Evolutionary conservation across 1,139 yeast species (phyloP), one percentile per base, ranked within the genome.

Genomic region (Hansenula sp.): DNA sequence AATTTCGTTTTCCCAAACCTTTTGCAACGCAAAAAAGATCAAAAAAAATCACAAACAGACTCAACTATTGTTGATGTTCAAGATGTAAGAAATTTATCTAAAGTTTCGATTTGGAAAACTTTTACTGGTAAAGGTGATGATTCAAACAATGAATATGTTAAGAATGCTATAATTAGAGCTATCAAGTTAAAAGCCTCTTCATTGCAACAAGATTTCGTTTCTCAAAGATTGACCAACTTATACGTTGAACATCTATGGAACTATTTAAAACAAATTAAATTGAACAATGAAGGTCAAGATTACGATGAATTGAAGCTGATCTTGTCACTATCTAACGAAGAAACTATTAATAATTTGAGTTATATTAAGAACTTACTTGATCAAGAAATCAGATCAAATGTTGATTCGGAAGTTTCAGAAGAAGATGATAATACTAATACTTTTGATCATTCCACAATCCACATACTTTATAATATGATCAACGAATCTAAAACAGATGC

Each of bases 171-270:
- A 28, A 61, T 58, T 28, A 57, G 60, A 48, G 55, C 62, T 38
- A 41, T 62, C 29, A 47, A 60, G 29, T 44, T 63, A 15, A 61
- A 59, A 43, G 40, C 54, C 3, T 53, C 55, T 29, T 48, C 49
- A 17, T 24, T 31, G 16, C 19, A 49, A 19, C 48, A 61, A 11
- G 54, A 53, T 40, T 11, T 39, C 10, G n/a, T 55, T 6, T 36
- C 53, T 3, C 53, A 51, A 33, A 36, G 46, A 5, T 38, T 56
- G 24, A 49, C 51, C 6, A 47, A 51, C 15, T 33, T 51, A 8
- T 59, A 60, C 35, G 52, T 59, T 35, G 55, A 51, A 32, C 52
- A 55, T 38, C 40, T 59, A 25, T 63, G 67, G 67, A 41, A 41
- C 8, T 54, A 55, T 33, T 41, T 61, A 33, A 57, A 52, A 41